Base-by-base conservation (phyloP, 805 yeast genomes). In the Pichia californica region DNA sequence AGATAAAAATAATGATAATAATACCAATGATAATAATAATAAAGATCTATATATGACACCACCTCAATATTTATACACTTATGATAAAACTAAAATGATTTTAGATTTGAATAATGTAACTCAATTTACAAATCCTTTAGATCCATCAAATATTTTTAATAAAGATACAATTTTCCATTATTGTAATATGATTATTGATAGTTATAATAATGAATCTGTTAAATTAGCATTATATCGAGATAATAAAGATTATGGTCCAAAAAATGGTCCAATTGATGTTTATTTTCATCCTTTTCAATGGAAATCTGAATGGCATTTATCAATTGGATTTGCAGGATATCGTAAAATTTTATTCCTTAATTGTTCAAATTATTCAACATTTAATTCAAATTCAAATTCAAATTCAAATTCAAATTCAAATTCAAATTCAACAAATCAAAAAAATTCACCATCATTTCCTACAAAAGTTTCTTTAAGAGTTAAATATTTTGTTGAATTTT, bases 241-340 rank as follows among this genome's bases (percentile, higher is more conserved):
- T 4, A 35, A 27, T 3, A 44, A 46, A 7, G 46, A 53, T 34
- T 62, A 48, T 45, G 67, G 67, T 1, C 67, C 68, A 1, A 54
- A 48, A 30, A 33, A 31, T 1, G 38, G 44, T 9, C 7, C 23
- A 16, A 40, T 49, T 14, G 56, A 53, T n/a, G 33, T 61, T 19
- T 44, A 55, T 8, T 53, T 63, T 35, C 62, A 58, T 38, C 68
- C 68, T 4, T 61, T 63, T 30, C 41, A 37, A 16, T 60, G 61
- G 59, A 50, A 50, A 11, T 52, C 53, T 21, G 53, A 59, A 31
- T 63, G 67, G 67, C 64, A 63, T 46, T 43, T 63, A 16, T 66
- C 64, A 1, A 45, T 63, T 19, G 64, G 58, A 18, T 56, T 63
- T 36, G 50, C 49, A 29, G 40, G 50, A 9, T 42, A 44, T 26